Base-by-base conservation (phyloP, 352 stramenopile genomes). In the Globisporangium carolinianum region DNA sequence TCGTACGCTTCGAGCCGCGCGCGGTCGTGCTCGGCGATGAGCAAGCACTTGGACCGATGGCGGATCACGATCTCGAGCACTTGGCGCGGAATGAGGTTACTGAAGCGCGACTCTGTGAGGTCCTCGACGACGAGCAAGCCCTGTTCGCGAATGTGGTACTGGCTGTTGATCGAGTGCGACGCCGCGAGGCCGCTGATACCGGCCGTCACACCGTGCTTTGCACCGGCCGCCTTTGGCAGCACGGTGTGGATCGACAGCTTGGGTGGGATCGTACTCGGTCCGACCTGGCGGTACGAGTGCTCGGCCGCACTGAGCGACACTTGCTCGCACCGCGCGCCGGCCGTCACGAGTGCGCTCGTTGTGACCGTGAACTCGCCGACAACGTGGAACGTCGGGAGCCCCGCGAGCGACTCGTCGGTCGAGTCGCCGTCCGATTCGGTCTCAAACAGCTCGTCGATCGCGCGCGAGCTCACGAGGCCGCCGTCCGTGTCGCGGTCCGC, bases 61-160 rank as follows among this genome's bases (percentile, higher is more conserved):
- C 80, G 76, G 32, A 94, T 87, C 15, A 94, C 76, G 48, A 89
- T 75, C 51, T 94, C 85, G 6, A 94, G 56, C 43, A 93, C 85
- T 51, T 94, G 85, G 3, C 83, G 77, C 10, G 85, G 83, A 50
- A 91, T 94, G 65, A 62, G 80, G 55, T 94, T 94, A 67, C 77
- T 86, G 57, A 92, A 94, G 46, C 80, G 77, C 46, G 80, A 91
- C 53, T 94, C 85, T 0, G 80, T 91, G 10, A 94, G 58, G 50
- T 92, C 83, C 61, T 94, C 85, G 1, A 94, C 85, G 0, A 94
- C 85, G 10, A 94, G 58, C 15, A 95, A 57, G 0, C 76, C 83
- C 35, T 88, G 72, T 54, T 95, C 85, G 60, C 83, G 85, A 49
- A 95, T 89, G 52, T 93, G 85, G 61, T 93, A 95, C 63, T 93